These are phyloP conservation scores for Trichothecium sympodiale DNA, from an alignment of 2,329 filamentous ascomycete genomes.

Conservation along the genomic window DNA sequence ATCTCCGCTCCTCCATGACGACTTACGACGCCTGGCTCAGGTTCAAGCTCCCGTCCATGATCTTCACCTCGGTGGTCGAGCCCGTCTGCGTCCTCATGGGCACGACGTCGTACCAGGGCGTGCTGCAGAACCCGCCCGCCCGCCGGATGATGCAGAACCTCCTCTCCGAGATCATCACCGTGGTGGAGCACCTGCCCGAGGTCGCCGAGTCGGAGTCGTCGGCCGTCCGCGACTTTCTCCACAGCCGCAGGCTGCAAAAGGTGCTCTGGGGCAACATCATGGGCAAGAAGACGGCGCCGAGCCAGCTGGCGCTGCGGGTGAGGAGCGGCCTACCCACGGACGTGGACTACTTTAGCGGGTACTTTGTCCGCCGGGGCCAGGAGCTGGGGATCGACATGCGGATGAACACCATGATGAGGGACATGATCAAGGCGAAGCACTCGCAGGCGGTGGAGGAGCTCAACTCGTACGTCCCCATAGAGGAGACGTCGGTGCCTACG, in stretches of 20 bases:
- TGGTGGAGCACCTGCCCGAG: slow-evolving; percentile 68
- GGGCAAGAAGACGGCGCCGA: slow-evolving; percentile 37
- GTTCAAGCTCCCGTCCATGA: slow-evolving; percentile 68
- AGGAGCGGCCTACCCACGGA: slow-evolving; percentile 55
- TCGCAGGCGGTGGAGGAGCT: slow-evolving; percentile 2
- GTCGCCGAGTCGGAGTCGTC: slow-evolving; percentile 47
- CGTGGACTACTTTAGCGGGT: slow-evolving; percentile 80
- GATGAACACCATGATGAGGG: slow-evolving; percentile 61
- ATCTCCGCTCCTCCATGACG: slow-evolving; percentile 11
- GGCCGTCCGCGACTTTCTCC: slow-evolving; percentile 44
- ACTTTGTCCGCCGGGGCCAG: slow-evolving; percentile 63
- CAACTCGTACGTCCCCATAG: slow-evolving; percentile 3
- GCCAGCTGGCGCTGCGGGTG: slow-evolving; percentile 58
- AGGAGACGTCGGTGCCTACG: slow-evolving; percentile 2
- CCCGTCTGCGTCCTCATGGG: slow-evolving; percentile 73
- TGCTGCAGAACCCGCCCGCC: slow-evolving; percentile 57
- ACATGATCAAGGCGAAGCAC: slow-evolving; percentile 62
- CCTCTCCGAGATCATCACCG: slow-evolving; percentile 60
- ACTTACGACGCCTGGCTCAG: slow-evolving; percentile 42
- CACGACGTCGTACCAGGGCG: slow-evolving; percentile 56
- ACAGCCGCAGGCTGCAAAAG: slow-evolving; percentile 47
- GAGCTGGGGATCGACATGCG: slow-evolving; percentile 62
- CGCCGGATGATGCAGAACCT: slow-evolving; percentile 59
- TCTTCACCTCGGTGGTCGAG: slow-evolving; percentile 67
- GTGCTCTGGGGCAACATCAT: slow-evolving; percentile 34